These are phyloP conservation scores for Podospora conica DNA, from an alignment of 495 filamentous ascomycete species.

Conservation along the genomic window DNA sequence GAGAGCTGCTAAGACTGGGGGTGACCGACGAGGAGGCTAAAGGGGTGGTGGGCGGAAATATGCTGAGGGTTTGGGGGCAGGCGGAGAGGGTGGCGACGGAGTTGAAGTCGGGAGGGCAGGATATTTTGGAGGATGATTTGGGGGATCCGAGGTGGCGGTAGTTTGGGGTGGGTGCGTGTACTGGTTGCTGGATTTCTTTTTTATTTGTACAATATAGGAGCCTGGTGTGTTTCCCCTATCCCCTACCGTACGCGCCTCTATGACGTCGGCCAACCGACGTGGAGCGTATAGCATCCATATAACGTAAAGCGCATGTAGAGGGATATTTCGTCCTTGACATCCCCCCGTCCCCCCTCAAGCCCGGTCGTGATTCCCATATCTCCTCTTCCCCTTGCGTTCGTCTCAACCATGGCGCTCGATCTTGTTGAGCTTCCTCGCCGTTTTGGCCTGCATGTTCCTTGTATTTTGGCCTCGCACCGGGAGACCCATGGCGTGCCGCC, in stretches of 20 bases:
- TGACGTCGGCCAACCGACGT: not conserved
- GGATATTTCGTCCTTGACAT: not conserved
- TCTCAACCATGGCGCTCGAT: slow-evolving; percentile 57
- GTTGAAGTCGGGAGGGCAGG: slow-evolving; percentile 54
- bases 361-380: not conserved
- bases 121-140: slow-evolving; percentile 57
- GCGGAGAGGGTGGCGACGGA: slow-evolving; percentile 58
- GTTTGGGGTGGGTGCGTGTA: not conserved
- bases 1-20: slow-evolving; percentile 61
- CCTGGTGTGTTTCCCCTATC: not conserved
- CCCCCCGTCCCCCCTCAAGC: not conserved
- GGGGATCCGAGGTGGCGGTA: not conserved
- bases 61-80: slow-evolving; percentile 70
- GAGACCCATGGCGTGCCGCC: slow-evolving; percentile 82
- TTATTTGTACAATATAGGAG: not conserved
- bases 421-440: slow-evolving; percentile 70
- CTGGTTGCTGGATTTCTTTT: not conserved
- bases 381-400: not conserved
- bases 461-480: slow-evolving; percentile 86
- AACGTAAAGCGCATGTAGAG: not conserved
- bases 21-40: slow-evolving; percentile 60
- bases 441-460: slow-evolving; percentile 67
- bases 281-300: not conserved
- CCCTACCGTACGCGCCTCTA: not conserved
- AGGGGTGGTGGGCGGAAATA: slow-evolving; percentile 66